phyloP scores from a whole-genome alignment of 805 yeast genomes.

The Clavispora carvajalis region DNA sequence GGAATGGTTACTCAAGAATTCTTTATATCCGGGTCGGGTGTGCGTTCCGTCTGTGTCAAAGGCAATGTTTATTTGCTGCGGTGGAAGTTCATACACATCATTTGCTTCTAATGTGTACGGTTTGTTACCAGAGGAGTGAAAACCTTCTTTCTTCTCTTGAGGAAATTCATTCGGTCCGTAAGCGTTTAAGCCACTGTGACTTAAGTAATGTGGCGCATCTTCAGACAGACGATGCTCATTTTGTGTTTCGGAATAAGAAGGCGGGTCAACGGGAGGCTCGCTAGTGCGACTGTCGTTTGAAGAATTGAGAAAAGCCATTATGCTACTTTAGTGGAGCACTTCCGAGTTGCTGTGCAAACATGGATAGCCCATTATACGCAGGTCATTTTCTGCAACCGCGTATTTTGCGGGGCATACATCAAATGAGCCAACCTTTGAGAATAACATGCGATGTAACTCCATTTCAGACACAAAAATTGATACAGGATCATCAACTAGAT shows the following conservation, averaged over 20 bases:
- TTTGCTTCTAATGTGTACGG: conserved; percentile 3
- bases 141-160: conserved; percentile 5
- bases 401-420: too few species aligned
- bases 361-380: too few species aligned
- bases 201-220: conserved; percentile 2
- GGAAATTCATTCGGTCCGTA: conserved; percentile 15
- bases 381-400: too few species aligned
- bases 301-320: neutral
- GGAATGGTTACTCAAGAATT: conserved; percentile 27
- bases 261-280: conserved; percentile 10
- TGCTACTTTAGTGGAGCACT: too few species aligned
- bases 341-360: too few species aligned
- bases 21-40: conserved; percentile 33
- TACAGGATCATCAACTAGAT: too few species aligned
- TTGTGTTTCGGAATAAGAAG: conserved; percentile 15
- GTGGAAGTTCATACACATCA: conserved; percentile 21
- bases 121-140: neutral
- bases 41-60: conserved; percentile 30
- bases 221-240: neutral
- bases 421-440: too few species aligned
- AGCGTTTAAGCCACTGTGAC: neutral
- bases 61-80: conserved; percentile 32
- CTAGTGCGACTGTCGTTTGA: too few species aligned
- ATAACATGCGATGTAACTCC: too few species aligned
- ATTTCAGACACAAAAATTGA: too few species aligned